Conservation (phyloP, 768 basidiomycete species). For the Chalciporus pseudorubinellus region DNA sequence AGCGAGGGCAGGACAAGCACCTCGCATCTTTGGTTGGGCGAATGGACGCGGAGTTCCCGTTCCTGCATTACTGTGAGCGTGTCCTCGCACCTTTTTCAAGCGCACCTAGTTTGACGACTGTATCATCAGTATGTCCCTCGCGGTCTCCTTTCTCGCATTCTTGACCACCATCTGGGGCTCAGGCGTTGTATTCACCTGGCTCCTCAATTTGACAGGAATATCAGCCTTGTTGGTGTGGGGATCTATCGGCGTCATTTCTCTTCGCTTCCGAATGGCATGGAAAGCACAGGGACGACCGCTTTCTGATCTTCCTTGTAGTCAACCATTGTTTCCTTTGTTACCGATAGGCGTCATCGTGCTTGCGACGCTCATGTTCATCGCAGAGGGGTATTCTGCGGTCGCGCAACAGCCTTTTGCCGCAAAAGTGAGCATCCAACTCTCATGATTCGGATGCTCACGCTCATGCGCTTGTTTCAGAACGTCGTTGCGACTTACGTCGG, state of each 20-base stretch:
- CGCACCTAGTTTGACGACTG: background rate
- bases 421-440: constrained; percentile 30
- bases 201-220: constrained; percentile 63
- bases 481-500: constrained; percentile 57
- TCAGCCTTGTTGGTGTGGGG: constrained; percentile 69
- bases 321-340: constrained; percentile 54
- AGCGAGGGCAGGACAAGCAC: constrained; percentile 65
- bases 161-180: constrained; percentile 58
- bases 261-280: constrained; percentile 66
- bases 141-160: constrained; percentile 49
- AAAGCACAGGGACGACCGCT: constrained; percentile 48
- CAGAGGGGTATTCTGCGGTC: constrained; percentile 52
- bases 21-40: constrained; percentile 60
- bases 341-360: constrained; percentile 50
- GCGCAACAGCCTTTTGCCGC: constrained; percentile 42
- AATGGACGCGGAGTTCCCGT: constrained; percentile 64
- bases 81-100: constrained; percentile 14
- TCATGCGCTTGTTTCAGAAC: constrained; percentile 35
- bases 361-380: constrained; percentile 50
- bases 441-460: background rate
- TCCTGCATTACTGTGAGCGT: constrained; percentile 48
- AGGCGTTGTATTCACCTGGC: constrained; percentile 55
- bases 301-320: constrained; percentile 55
- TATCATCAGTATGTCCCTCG: constrained; percentile 43
- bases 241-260: constrained; percentile 50